Base-by-base conservation (phyloP, 768 basidiomycete genomes). In the Trametes villosa region DNA sequence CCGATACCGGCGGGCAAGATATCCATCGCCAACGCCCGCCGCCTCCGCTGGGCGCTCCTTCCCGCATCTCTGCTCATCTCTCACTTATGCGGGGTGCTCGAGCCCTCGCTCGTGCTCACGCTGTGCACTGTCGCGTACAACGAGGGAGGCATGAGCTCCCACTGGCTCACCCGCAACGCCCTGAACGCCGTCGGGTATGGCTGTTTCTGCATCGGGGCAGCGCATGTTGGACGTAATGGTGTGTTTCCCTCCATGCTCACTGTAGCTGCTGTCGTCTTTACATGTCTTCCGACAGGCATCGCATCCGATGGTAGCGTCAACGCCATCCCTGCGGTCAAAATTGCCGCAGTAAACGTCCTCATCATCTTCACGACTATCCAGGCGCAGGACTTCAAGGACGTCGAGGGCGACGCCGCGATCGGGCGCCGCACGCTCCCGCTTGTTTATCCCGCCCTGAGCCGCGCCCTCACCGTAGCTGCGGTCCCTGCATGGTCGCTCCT, bases 141-240 rank as follows among this genome's bases (percentile, higher is more conserved):
- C 34, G 69, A 70, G 50, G 47, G 62, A 24, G 15, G 17, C 12
- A 30, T 59, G 8, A 46, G 56, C 17, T 33, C 66, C 1, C 54
- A 65, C 36, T 65, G 57, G 66, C 29, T 65, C 47, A 38, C 58
- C 31, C 66, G 66, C 15, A 63, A 63, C 41, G 45, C 53, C 18
- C 57, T 59, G 29, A 65, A 67, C 12, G 63, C 63, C 7, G 52
- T 60, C 38, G 66, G 66, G 1, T 64, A 67, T 38, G 55, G 56
- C 8, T 57, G 53, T 20, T 67, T 67, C 30, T 49, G 62, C 31
- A 44, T 57, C 2, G 76, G 76, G 27, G 75, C 60, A 65, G 64
- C 17, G 40, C 56, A 42, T 18, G 46, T 33, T 36, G 15, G 34
- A 18, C 7, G 40, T 11, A 17, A 29, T 20, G 42, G 53, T n/a